phyloP scores from a whole-genome alignment of 1,284 basidiomycete species.

The Fomitopsis palustris region DNA sequence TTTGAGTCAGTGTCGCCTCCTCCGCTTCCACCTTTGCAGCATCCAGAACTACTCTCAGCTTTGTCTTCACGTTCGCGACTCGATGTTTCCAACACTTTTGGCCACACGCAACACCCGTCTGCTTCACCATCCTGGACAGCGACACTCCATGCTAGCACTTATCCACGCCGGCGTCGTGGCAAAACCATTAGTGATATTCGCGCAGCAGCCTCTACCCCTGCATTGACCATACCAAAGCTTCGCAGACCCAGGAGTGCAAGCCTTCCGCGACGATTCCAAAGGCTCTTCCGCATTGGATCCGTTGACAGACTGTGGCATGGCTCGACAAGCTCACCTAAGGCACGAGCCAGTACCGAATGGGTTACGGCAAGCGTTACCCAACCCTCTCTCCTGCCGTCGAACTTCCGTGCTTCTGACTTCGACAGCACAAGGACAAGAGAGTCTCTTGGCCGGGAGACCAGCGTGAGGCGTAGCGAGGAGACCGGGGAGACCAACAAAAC shows the following conservation, averaged over 20 bases:
- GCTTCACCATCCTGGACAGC: constrained; percentile 7
- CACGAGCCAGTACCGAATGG: constrained; percentile 42
- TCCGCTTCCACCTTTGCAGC: constrained; percentile 48
- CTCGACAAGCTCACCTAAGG: not conserved
- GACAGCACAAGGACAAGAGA: constrained; percentile 33
- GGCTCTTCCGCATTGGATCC: constrained; percentile 17
- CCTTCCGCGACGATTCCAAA: constrained; percentile 22
- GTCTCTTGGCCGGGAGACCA: not conserved
- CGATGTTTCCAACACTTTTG: constrained; percentile 10
- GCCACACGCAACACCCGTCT: not conserved
- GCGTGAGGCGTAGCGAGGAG: not conserved
- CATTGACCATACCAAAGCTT: constrained; percentile 10
- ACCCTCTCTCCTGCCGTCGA: constrained; percentile 17
- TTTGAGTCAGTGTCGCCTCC: constrained; percentile 29
- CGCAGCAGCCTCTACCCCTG: constrained; percentile 7
- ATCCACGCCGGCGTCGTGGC: constrained; percentile 17
- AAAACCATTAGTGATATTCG: constrained; percentile 9
- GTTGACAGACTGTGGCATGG: not conserved
- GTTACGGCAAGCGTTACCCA: constrained; percentile 27
- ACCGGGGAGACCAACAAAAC: constrained; percentile 2
- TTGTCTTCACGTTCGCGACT: constrained; percentile 16
- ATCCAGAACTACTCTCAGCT: constrained; percentile 39
- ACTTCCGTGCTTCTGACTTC: constrained; percentile 27
- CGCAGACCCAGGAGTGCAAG: constrained; percentile 21
- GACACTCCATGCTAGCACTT: constrained; percentile 17